Base-by-base conservation (phyloP, 2,329 filamentous ascomycete species). In the Epichloe brachyelytri region DNA sequence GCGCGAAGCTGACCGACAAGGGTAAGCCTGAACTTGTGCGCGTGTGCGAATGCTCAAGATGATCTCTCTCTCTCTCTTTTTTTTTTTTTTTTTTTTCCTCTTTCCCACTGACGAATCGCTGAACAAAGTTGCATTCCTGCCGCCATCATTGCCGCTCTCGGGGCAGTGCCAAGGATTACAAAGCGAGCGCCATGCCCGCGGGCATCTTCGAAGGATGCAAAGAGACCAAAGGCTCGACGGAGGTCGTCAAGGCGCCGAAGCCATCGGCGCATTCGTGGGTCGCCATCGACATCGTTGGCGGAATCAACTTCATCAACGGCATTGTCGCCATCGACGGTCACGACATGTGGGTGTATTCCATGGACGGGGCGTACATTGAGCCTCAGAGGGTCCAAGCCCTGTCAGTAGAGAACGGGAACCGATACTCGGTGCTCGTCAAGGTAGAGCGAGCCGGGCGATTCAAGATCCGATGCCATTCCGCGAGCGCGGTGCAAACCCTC, bases 261-360 rank as follows among this genome's bases (percentile, higher is more conserved):
- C 1, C 14, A 40, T 0, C 53, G 59, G 3, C 58, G 65, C 36
- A 49, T 15, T 34, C 22, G 8, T 82, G 77, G 77, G 58, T 73
- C 0, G 75, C 76, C 7, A 63, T 82, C 14, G 73, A 80, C 54
- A 58, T 80, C n/a, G 71, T 82, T 51, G 73, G 69, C n/a, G 66
- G 73, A 2, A 68, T 74, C 47, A 69, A 72, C 48, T 69, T 77
- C 26, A 62, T 73, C 46, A 72, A 68, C 0, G 66, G 67, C 3
- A 56, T 66, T 5, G 68, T 69, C 17, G 72, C 74, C 33, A 74
- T 79, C 46, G 77, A 80, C 58, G 71, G 73, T 51, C 73, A 76
- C 49, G 66, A 72, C 19, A 65, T 79, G 63, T 78, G 69, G 65
- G 66, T 80, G 4, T 77, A 76, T 56, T 74, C 73, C 41, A 71